Conservation (phyloP, 768 basidiomycete genomes). For the Leccinum subgranulosum region DNA sequence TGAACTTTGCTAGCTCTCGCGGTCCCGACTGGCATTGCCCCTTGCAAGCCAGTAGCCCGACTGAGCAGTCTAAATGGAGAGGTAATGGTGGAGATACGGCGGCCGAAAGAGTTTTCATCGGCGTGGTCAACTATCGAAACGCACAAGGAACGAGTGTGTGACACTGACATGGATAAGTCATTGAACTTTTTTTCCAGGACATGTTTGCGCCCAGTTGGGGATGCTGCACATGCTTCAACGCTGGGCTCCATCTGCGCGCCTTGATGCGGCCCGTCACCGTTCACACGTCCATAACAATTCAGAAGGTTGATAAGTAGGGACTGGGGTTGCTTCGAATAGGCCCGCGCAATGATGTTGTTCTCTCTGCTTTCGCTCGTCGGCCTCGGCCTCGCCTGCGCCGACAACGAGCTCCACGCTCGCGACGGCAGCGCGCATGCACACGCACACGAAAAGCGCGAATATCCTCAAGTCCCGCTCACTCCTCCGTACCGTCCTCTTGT, state of each 20-base stretch:
- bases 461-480: constrained; percentile 42
- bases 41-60: not conserved
- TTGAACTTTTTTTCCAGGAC: not conserved
- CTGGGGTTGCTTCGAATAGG: not conserved
- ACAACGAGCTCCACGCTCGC: constrained; percentile 17
- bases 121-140: not conserved
- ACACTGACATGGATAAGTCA: not conserved
- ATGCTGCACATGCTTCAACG: not conserved
- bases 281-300: not conserved
- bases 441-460: constrained; percentile 34
- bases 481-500: constrained; percentile 65
- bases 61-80: not conserved
- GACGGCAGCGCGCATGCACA: constrained; percentile 36
- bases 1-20: not conserved
- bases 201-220: not conserved
- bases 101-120: not conserved
- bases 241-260: not conserved
- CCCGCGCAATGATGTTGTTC: constrained; percentile 12
- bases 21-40: not conserved
- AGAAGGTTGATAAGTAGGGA: not conserved
- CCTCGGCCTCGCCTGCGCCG: constrained; percentile 25
- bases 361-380: constrained; percentile 15
- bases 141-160: not conserved
- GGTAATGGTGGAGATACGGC: not conserved
- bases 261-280: not conserved